Conservation (phyloP, 176 grass and related monocot species). For the Rhynchospora pubera region DNA sequence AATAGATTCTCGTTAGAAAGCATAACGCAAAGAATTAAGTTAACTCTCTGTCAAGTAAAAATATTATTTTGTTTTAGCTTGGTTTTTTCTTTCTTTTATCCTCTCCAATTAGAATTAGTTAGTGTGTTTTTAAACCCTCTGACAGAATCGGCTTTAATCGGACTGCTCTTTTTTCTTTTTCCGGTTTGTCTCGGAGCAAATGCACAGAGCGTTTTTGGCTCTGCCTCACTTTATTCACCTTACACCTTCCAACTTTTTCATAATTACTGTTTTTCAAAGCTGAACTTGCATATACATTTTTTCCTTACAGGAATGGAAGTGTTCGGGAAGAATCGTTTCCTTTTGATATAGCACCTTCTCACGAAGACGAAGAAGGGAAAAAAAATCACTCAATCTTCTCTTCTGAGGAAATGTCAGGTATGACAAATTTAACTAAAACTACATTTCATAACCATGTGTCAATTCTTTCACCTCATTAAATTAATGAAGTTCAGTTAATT, state of each 20-base stretch:
- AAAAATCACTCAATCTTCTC: neutral
- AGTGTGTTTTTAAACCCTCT: neutral
- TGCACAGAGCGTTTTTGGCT: neutral
- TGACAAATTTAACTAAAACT: neutral
- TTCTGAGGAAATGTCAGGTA: conserved; percentile 5
- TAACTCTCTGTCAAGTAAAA: neutral
- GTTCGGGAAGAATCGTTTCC: neutral
- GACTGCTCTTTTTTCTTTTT: conserved; percentile 13
- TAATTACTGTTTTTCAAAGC: neutral
- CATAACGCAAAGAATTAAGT: neutral
- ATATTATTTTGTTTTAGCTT: neutral
- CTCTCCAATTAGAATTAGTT: neutral
- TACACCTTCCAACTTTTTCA: neutral
- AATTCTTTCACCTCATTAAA: neutral
- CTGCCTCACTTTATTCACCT: conserved; percentile 16
- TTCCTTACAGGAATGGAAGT: neutral
- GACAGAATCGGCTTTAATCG: conserved; percentile 20
- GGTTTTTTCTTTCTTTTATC: neutral
- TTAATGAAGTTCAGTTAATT: neutral
- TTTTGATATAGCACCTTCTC: conserved; percentile 1
- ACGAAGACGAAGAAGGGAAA: neutral
- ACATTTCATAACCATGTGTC: conserved; percentile 15
- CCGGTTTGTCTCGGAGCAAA: conserved; percentile 2
- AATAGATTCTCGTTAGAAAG: neutral
- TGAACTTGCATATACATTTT: neutral